Percentiles rank a stretch among this genome's conserved stretches.
Evolutionary conservation across 2,329 filamentous ascomycete species (phyloP).

Genomic region (Monosporascus sp.): DNA sequence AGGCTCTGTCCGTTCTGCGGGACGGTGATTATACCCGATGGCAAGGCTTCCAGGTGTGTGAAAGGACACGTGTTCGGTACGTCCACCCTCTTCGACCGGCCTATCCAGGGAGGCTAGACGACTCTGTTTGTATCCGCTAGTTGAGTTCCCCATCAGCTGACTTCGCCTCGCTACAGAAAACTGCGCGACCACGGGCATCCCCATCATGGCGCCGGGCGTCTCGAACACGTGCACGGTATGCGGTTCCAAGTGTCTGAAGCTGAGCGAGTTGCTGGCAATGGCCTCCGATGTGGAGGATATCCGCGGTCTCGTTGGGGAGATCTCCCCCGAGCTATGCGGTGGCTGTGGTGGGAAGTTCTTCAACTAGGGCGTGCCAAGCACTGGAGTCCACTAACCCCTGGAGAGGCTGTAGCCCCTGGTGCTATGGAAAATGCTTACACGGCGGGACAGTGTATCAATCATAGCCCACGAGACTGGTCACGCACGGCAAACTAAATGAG

Average conservation of each 20-base stretch:
- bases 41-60: constrained; percentile 32
- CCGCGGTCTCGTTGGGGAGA: constrained; percentile 13
- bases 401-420: no score
- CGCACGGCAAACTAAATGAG: no score
- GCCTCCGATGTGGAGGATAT: constrained; percentile 16
- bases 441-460: no score
- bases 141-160: neutral
- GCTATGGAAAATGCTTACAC: no score
- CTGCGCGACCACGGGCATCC: constrained; percentile 48
- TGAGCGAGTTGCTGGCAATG: constrained; percentile 31
- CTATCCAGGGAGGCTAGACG: neutral
- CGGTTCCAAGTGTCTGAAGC: constrained; percentile 43
- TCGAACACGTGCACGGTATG: constrained; percentile 53
- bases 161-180: constrained; percentile 30
- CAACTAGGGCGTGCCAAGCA: constrained; percentile 4
- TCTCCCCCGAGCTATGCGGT: constrained; percentile 23
- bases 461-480: no score
- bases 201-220: constrained; percentile 48
- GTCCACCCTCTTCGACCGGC: neutral
- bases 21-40: constrained; percentile 25
- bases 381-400: no score
- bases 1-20: constrained; percentile 46
- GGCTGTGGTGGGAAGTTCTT: constrained; percentile 27
- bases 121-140: no score
- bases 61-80: constrained; percentile 35